Evolutionary conservation across 306 rosid genomes (phyloP), one percentile per base, ranked within the genome.

Genomic region (Malus orientalis): DNA sequence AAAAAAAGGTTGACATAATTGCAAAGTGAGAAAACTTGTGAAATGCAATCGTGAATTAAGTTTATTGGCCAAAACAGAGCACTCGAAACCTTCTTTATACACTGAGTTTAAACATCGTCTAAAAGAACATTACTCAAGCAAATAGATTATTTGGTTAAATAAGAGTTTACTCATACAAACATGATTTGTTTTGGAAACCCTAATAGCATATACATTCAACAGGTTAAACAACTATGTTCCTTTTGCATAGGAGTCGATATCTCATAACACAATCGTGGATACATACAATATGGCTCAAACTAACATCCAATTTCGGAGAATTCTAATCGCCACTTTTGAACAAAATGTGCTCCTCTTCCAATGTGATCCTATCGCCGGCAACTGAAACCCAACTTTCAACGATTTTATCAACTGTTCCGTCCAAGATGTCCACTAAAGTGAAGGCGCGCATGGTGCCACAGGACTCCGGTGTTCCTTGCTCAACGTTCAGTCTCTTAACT

Each of bases 361-460:
- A 61, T 2, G 70, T 61, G 82, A 84, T 82, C 81, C 84, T 65
- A 20, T 88, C 91, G 55, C 88, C 87, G 33, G 74, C 81, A 80
- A 93, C 92, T 33, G 91, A 89, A 47, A 93, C 91, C 98, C 97
- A 93, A 82, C 72, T 84, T 86, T 93, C 98, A 60, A 85, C 74
- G 76, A 91, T 81, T 81, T 78, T 89, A 23, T 78, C 85, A 36
- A 89, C 97, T 80, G 45, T 78, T 63, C 95, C 90, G 47, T 85
- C 87, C 30, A 71, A 80, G 55, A 91, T 79, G 75, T 86, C 97
- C 25, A 91, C 85, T 23, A 89, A 27, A 25, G 97, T 93, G 86
- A 93, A 93, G 80, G 88, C 97, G 79, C 91, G 84, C 70, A 78
- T 42, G 16, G 96, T 86, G 80, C 95, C 88, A 58, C 67, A 62